phyloP scores from a whole-genome alignment of 768 basidiomycete species.

The Cystoderma amianthinum region DNA sequence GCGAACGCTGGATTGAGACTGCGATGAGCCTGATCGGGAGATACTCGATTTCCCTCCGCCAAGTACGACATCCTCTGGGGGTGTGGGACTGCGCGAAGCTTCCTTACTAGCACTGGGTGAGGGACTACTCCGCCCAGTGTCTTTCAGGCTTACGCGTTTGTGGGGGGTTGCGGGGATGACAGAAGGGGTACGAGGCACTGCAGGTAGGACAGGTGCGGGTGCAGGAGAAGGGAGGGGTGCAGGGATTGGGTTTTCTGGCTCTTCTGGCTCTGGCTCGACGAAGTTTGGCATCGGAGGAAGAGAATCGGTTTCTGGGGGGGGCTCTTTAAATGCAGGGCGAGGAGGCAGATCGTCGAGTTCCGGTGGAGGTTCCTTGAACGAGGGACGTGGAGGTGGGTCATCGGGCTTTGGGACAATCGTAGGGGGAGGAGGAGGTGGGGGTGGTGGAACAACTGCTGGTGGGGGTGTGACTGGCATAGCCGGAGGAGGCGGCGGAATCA shows the following conservation, averaged over 20 bases:
- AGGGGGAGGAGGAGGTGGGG: slow-evolving; percentile 23
- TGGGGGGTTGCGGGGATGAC: slow-evolving; percentile 49
- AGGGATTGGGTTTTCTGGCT: slow-evolving; percentile 7
- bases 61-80: slow-evolving; percentile 23
- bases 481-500: slow-evolving; percentile 8
- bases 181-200: slow-evolving; percentile 31
- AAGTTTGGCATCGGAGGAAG: slow-evolving; percentile 34
- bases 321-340: slow-evolving; percentile 47
- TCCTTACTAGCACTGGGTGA: slow-evolving; percentile 26
- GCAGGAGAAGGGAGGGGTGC: slow-evolving; percentile 11
- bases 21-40: slow-evolving; percentile 39
- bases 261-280: slow-evolving; percentile 27
- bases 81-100: slow-evolving; percentile 36
- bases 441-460: slow-evolving; percentile 19
- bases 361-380: slow-evolving; percentile 14
- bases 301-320: slow-evolving; percentile 50
- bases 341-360: slow-evolving; percentile 23
- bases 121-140: slow-evolving; percentile 21
- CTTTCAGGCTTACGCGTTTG: slow-evolving; percentile 29
- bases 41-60: slow-evolving; percentile 31
- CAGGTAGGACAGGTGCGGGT: slow-evolving; percentile 11
- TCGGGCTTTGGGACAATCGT: slow-evolving; percentile 10
- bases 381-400: slow-evolving; percentile 22
- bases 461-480: slow-evolving; percentile 11
- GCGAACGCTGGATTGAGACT: slow-evolving; percentile 13